A percentile compares a stretch with the other conserved stretches of the same genome.
Evolutionary conservation across 345 rosid species (phyloP).

Genomic region (Populus pruinosa): DNA sequence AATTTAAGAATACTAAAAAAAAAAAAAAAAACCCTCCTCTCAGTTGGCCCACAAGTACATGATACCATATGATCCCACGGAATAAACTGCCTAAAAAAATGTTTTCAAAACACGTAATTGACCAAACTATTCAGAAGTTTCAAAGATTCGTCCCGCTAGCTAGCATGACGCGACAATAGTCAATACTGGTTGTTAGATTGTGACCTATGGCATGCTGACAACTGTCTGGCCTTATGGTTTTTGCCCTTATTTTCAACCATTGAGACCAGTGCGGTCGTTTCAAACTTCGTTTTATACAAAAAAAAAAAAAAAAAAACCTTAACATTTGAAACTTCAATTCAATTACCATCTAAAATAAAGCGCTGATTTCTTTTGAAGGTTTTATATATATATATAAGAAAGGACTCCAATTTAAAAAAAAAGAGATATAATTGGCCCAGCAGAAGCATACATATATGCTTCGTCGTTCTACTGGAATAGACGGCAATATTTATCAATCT

Average conservation of each 20-base stretch:
- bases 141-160: background rate
- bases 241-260: background rate
- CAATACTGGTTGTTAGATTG: background rate
- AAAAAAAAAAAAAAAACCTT: background rate
- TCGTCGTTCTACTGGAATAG: too few species aligned
- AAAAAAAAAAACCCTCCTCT: background rate
- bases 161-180: background rate
- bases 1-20: too few species aligned
- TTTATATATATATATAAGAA: too few species aligned
- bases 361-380: background rate
- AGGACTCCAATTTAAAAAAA: too few species aligned
- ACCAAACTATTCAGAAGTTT: background rate
- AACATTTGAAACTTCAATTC: background rate
- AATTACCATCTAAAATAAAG: background rate
- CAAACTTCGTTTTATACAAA: background rate
- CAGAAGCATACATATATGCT: too few species aligned
- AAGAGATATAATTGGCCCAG: too few species aligned
- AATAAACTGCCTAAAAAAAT: background rate
- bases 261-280: background rate
- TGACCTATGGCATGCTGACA: background rate
- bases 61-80: background rate
- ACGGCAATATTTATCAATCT: too few species aligned
- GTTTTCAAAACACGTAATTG: background rate
- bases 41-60: background rate
- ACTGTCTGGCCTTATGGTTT: background rate